A percentile compares a stretch with the other conserved stretches of the same genome.
These are phyloP conservation scores for Cenchrus purpureus DNA, from an alignment of 176 grass and related monocot species.

Conservation along the genomic window DNA sequence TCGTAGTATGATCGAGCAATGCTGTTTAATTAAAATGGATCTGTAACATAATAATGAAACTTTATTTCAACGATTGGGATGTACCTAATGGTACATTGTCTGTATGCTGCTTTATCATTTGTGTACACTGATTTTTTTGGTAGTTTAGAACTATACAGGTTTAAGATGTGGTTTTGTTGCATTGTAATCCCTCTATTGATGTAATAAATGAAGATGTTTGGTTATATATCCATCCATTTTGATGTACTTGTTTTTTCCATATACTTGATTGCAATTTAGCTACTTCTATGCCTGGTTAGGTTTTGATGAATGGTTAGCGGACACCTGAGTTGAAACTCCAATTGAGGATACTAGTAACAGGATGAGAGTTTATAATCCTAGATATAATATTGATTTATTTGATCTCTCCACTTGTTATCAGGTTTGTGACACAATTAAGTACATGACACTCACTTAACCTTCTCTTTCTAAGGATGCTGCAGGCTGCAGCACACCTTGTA, in stretches of 20 bases:
- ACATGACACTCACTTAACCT: neutral
- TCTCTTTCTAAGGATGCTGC: neutral
- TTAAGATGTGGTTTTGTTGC: neutral
- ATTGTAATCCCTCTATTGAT: neutral
- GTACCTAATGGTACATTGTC: neutral
- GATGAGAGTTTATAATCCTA: constrained; percentile 8
- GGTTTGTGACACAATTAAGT: constrained; percentile 10
- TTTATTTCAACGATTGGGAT: constrained; percentile 1
- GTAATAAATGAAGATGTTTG: neutral
- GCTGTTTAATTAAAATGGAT: neutral
- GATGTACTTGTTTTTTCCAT: constrained; percentile 6
- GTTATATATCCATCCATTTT: neutral
- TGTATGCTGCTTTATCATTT: neutral
- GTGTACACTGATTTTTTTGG: neutral
- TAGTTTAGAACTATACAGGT: neutral
- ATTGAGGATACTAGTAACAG: neutral
- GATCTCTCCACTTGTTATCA: neutral
- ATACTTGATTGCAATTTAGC: neutral
- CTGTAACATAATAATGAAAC: neutral
- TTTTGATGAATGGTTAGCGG: neutral
- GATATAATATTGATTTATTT: constrained; percentile 11
- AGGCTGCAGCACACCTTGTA: neutral
- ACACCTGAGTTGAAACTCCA: neutral
- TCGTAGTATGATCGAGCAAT: neutral
- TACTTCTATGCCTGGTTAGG: neutral